phyloP scores from a whole-genome alignment of 176 grass and related monocot genomes.

The Carex pumila region DNA sequence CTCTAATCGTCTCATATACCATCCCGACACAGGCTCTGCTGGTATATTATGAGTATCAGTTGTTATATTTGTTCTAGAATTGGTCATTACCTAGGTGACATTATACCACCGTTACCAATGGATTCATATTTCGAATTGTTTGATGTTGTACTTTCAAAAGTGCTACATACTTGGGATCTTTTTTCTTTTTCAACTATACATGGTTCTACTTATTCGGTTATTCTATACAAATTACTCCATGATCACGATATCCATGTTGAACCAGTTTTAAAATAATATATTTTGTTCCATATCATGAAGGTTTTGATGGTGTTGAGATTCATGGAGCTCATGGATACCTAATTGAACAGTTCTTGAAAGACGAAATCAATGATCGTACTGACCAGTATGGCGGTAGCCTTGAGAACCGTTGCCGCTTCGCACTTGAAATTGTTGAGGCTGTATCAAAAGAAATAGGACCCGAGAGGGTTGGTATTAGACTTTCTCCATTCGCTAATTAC shows the following conservation, averaged over 20 bases:
- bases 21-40: background rate
- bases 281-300: background rate
- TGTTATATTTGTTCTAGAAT: background rate
- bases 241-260: background rate
- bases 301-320: conserved; percentile 33
- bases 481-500: conserved; percentile 23
- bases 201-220: background rate
- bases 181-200: background rate
- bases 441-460: conserved; percentile 18
- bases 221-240: background rate
- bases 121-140: background rate
- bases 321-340: conserved; percentile 27
- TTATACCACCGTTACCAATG: background rate
- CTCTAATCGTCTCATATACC: background rate
- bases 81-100: background rate
- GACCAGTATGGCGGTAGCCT: conserved; percentile 26
- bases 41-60: background rate
- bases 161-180: background rate
- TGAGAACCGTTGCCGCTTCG: conserved; percentile 31
- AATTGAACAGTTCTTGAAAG: conserved; percentile 28
- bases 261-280: background rate
- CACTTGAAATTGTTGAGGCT: conserved; percentile 27
- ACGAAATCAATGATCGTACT: conserved; percentile 23
- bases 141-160: background rate
- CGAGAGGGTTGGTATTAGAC: conserved; percentile 21